Conservation (phyloP, 768 basidiomycete genomes). For the Lentinula detonsa region DNA sequence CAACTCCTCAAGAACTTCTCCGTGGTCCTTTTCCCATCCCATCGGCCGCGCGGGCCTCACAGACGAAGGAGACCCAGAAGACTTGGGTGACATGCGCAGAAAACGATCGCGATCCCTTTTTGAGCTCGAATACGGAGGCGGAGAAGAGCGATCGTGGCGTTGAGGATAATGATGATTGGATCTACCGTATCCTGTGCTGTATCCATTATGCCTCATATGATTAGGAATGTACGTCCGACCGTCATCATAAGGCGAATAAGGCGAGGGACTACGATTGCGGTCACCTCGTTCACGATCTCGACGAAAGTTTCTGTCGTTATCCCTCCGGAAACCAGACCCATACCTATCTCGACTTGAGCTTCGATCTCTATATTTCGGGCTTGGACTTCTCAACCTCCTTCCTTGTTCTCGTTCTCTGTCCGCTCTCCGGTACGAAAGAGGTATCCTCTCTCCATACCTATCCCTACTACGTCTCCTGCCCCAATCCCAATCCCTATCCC, state of each 20-base stretch:
- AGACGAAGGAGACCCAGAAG: conserved; percentile 25
- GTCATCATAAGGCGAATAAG: conserved; percentile 3
- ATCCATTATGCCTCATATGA: background rate
- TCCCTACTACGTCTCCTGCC: conserved; percentile 11
- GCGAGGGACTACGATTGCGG: background rate
- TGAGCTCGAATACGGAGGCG: background rate
- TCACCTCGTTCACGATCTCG: background rate
- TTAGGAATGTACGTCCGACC: conserved; percentile 1
- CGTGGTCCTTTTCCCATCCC: conserved; percentile 30
- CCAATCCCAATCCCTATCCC: conserved; percentile 10
- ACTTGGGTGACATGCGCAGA: background rate
- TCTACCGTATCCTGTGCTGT: background rate
- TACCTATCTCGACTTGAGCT: background rate
- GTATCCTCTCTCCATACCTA: background rate
- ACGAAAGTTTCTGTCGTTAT: background rate
- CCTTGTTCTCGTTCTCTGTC: conserved; percentile 10
- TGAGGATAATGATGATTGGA: conserved; percentile 7
- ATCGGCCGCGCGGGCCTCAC: conserved; percentile 2
- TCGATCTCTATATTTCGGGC: background rate
- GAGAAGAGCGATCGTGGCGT: conserved; percentile 7
- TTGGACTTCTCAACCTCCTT: background rate
- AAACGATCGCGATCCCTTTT: background rate
- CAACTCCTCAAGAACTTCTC: conserved; percentile 42
- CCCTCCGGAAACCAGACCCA: background rate
- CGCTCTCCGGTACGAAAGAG: background rate